Percentiles rank a stretch among this genome's conserved stretches.
Conservation (phyloP, 2,329 filamentous ascomycete species). For the Capronia americana region DNA sequence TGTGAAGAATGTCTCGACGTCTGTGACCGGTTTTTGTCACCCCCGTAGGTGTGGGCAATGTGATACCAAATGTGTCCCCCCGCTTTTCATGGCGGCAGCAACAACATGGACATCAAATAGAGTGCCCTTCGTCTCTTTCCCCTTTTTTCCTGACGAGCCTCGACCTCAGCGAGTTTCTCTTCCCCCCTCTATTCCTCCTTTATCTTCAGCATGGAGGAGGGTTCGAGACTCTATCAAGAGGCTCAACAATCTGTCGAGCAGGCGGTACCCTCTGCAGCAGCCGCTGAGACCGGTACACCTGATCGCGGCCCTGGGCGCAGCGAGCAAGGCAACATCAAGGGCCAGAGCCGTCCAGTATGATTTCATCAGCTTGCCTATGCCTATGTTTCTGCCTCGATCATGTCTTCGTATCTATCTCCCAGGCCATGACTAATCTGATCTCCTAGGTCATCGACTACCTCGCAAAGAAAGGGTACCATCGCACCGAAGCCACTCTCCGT, state of each 20-base stretch:
- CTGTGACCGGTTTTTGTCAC: neutral
- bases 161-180: neutral
- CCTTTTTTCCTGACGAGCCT: neutral
- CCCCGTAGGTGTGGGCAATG: too few relatives aligned
- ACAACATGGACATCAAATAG: neutral
- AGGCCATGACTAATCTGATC: constrained; percentile 24
- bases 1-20: neutral
- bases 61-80: neutral
- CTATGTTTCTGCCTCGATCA: neutral
- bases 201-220: neutral
- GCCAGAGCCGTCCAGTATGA: neutral
- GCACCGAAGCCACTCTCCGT: constrained; percentile 89
- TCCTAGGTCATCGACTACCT: constrained; percentile 87
- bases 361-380: neutral
- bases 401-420: neutral
- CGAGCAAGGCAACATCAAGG: neutral
- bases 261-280: neutral
- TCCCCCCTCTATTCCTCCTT: neutral
- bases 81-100: neutral
- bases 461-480: constrained; percentile 90
- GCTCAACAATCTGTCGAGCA: neutral
- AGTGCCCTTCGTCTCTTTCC: neutral
- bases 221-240: neutral
- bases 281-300: neutral
- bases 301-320: neutral